Conservation (phyloP, 805 yeast species). For the Ogataea ramenticola region DNA sequence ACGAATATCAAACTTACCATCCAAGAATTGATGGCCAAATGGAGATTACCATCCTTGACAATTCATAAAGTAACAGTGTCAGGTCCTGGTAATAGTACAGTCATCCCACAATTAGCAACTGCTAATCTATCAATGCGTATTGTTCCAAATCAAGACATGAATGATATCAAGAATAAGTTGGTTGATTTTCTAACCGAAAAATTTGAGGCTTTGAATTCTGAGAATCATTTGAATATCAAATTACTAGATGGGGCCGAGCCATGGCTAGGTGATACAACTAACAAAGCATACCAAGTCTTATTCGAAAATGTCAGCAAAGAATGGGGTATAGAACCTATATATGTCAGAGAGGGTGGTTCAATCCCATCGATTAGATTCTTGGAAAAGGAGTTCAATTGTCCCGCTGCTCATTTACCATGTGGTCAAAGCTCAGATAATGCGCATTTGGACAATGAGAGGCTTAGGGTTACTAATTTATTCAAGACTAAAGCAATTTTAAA, state of each 20-base stretch:
- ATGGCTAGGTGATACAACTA: constrained; percentile 86
- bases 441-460: constrained; percentile 80
- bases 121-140: constrained; percentile 77
- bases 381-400: constrained; percentile 76
- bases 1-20: constrained; percentile 22
- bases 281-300: constrained; percentile 64
- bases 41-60: constrained; percentile 89
- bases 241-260: constrained; percentile 88
- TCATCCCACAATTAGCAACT: constrained; percentile 75
- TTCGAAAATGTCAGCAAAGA: constrained; percentile 52
- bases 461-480: constrained; percentile 70
- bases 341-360: constrained; percentile 94
- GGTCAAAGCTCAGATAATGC: constrained; percentile 95
- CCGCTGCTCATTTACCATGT: constrained; percentile 93
- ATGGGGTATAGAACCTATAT: constrained; percentile 80
- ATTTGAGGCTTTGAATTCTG: constrained; percentile 47
- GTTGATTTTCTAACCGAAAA: constrained; percentile 35
- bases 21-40: constrained; percentile 60
- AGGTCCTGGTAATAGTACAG: constrained; percentile 86
- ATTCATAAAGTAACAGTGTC: constrained; percentile 79
- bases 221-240: constrained; percentile 52
- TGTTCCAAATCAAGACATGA: constrained; percentile 81
- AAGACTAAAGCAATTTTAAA: constrained; percentile 61
- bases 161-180: constrained; percentile 45
- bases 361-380: constrained; percentile 83